phyloP scores from a whole-genome alignment of 768 basidiomycete genomes.

The Lyophyllum shimeji region DNA sequence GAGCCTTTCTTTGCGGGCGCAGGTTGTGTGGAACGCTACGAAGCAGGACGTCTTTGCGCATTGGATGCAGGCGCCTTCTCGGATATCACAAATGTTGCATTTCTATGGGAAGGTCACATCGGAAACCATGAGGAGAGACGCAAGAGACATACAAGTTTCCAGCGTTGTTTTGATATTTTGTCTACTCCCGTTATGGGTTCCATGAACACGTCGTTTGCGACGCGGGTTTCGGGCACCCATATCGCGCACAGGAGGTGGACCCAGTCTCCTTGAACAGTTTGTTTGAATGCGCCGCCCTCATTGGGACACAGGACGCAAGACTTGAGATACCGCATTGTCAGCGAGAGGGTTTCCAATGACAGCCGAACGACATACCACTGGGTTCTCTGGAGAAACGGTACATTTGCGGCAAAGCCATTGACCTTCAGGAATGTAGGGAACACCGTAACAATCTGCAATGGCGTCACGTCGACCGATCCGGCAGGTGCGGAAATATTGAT shows the following conservation, averaged over 20 bases:
- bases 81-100: slow-evolving; percentile 46
- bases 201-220: slow-evolving; percentile 96
- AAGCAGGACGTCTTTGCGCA: slow-evolving; percentile 90
- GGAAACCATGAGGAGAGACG: background rate
- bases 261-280: slow-evolving; percentile 91
- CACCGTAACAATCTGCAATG: slow-evolving; percentile 89
- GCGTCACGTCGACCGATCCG: background rate
- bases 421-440: slow-evolving; percentile 98
- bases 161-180: slow-evolving; percentile 82
- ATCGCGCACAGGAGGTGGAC: slow-evolving; percentile 96
- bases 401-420: slow-evolving; percentile 99
- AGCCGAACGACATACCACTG: slow-evolving; percentile 66
- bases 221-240: slow-evolving; percentile 93
- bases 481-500: background rate
- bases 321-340: slow-evolving; percentile 35
- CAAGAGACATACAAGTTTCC: slow-evolving; percentile 77
- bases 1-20: slow-evolving; percentile 84
- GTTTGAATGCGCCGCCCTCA: slow-evolving; percentile 98
- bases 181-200: slow-evolving; percentile 94
- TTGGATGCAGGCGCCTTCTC: slow-evolving; percentile 89
- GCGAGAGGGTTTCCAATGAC: background rate
- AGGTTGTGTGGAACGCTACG: slow-evolving; percentile 92
- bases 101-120: slow-evolving; percentile 28
- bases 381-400: slow-evolving; percentile 94
- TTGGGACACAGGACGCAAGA: slow-evolving; percentile 95